Evolutionary conservation across 441 rosid genomes (phyloP).

Genomic region (Geranium incanum): DNA sequence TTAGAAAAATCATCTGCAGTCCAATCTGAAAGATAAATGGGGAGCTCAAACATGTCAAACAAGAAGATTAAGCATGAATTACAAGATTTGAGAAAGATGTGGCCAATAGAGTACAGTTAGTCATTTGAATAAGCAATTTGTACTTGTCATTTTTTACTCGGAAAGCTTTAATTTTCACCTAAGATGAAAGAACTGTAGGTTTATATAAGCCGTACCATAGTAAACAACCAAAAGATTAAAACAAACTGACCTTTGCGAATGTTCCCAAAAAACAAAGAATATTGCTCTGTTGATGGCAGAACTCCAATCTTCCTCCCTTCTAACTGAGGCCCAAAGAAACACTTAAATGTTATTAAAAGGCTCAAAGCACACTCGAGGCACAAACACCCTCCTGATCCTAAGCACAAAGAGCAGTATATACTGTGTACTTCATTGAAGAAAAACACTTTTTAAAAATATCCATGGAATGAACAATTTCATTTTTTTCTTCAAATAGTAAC

Average conservation of each 20-base stretch:
- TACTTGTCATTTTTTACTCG: not conserved
- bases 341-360: not conserved
- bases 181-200: not conserved
- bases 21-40: conserved; percentile 12
- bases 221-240: too few relatives aligned
- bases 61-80: not conserved
- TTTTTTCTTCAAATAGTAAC: not conserved
- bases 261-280: conserved; percentile 14
- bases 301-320: conserved; percentile 15
- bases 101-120: not conserved
- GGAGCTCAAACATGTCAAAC: conserved; percentile 1
- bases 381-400: not conserved
- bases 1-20: conserved; percentile 8
- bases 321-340: conserved; percentile 4
- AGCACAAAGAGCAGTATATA: not conserved
- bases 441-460: not conserved
- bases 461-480: not conserved
- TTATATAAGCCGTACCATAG: not conserved
- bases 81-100: not conserved
- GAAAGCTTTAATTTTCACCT: not conserved
- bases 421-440: not conserved
- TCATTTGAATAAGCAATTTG: conserved; percentile 4
- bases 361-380: not conserved
- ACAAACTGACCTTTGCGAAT: conserved; percentile 14
- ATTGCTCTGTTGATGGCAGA: conserved; percentile 13